Base-by-base conservation (phyloP, 257 asterid genomes). In the Jacaranda copaia region DNA sequence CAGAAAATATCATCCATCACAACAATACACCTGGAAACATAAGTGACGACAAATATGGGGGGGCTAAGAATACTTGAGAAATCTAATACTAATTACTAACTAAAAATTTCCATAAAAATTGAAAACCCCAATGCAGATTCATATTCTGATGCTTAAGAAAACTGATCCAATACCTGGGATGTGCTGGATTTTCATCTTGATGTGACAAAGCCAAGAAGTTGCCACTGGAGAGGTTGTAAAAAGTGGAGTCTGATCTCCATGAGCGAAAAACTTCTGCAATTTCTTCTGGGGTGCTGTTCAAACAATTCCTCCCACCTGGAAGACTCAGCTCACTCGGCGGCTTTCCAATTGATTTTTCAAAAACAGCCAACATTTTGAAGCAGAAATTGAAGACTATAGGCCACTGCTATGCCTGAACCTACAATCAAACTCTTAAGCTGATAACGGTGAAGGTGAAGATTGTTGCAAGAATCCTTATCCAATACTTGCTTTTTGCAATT, bases 1-100 rank as follows among this genome's bases (percentile, higher is more conserved):
- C 97, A 92, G 89, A 89, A 86, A 4, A 89, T 79, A 38, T 89
- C 93, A 61, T 92, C 96, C 84, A 89, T 79, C 81, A 88, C 94
- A 15, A 86, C 87, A 60, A 87, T 77, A 19, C 91, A 87, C 84
- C 94, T 90, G 81, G 55, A 55, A 12, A 1, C 39, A 13, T 1
- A 46, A 49, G 38, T 58, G 10, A 36, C 13, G 1, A 15, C 5
- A 32, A 25, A 25, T 25, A 25, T 25, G 32, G 32, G 2, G 32
- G 32, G 32, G 1, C 32, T 25, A 25, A 25, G 32, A 25, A 25
- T 25, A 25, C 32, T 25, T 25, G 32, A 25, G 1, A 25, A 25
- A 0, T 25, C 32, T 25, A 25, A 48, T 48, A 11, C 55, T 10
- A 42, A 48, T 15, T 11, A 48, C 46, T n/a, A 35, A 10, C 3